phyloP scores from a whole-genome alignment of 345 rosid genomes.

The Rhizophora apiculata region DNA sequence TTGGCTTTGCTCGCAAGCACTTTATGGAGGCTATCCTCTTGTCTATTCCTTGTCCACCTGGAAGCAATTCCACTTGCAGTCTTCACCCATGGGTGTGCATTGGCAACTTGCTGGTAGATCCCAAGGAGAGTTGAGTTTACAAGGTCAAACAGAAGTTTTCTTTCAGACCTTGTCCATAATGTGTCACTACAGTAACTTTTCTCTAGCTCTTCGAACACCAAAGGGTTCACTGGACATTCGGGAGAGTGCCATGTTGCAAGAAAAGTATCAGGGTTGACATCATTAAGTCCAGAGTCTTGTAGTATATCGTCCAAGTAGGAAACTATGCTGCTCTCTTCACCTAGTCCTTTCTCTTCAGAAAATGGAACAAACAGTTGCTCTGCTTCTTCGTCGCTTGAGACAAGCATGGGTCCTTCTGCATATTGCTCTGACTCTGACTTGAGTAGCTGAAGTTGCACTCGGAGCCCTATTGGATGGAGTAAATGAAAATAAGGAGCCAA shows the following conservation, averaged over 20 bases:
- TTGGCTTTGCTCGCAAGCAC: conserved; percentile 37
- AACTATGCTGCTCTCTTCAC: conserved; percentile 50
- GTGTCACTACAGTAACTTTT: conserved; percentile 41
- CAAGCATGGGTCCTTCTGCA: conserved; percentile 52
- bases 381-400: conserved; percentile 68
- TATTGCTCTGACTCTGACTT: conserved; percentile 71
- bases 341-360: conserved; percentile 30
- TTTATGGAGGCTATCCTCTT: conserved; percentile 42
- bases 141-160: conserved; percentile 66
- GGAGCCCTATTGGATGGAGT: conserved; percentile 54
- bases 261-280: conserved; percentile 40
- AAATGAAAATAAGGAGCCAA: not conserved
- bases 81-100: conserved; percentile 64
- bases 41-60: conserved; percentile 42
- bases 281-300: conserved; percentile 43
- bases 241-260: conserved; percentile 48
- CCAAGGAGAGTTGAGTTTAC: conserved; percentile 51
- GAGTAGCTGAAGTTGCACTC: conserved; percentile 88
- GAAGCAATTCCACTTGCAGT: conserved; percentile 16
- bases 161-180: conserved; percentile 51
- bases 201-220: conserved; percentile 71
- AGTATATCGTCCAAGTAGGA: conserved; percentile 53
- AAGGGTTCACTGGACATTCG: conserved; percentile 55
- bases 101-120: conserved; percentile 40
- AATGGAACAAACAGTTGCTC: conserved; percentile 37